A percentile compares a stretch with the other conserved stretches of the same genome.
Conservation (phyloP, 106 monocot species). For the Chionographis japonica region DNA sequence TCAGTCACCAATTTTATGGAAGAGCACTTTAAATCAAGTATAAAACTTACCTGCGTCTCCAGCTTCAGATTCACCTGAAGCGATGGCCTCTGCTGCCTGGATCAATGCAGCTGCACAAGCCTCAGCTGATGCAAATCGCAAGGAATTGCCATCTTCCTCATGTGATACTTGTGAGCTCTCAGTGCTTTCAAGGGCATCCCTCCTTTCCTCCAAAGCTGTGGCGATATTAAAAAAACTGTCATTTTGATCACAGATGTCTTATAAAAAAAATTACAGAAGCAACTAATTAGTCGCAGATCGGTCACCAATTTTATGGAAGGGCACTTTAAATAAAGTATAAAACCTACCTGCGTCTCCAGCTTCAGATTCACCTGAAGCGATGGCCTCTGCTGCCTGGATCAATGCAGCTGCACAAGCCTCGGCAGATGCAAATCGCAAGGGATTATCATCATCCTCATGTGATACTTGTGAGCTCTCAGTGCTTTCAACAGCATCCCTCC, state of each 20-base stretch:
- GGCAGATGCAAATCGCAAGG: constrained; percentile 56
- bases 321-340: neutral
- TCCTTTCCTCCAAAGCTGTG: constrained; percentile 10
- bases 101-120: constrained; percentile 69
- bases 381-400: constrained; percentile 47
- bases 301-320: too few relatives aligned
- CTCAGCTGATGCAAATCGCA: constrained; percentile 66
- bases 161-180: constrained; percentile 8
- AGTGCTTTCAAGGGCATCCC: constrained; percentile 2
- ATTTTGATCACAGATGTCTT: too few relatives aligned
- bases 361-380: constrained; percentile 54
- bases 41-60: constrained; percentile 59
- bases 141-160: constrained; percentile 32
- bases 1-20: too few relatives aligned
- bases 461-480: constrained; percentile 8
- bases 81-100: constrained; percentile 53
- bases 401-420: constrained; percentile 83
- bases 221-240: too few relatives aligned
- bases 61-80: constrained; percentile 52
- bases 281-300: too few relatives aligned
- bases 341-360: constrained; percentile 62
- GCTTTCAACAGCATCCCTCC: constrained; percentile 5
- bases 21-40: too few relatives aligned
- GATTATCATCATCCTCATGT: constrained; percentile 30
- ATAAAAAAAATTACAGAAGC: too few relatives aligned